Evolutionary conservation across 2,329 filamentous ascomycete genomes (phyloP), one percentile per base, ranked within the genome.

Genomic region (Arthrobotrys megalospora): DNA sequence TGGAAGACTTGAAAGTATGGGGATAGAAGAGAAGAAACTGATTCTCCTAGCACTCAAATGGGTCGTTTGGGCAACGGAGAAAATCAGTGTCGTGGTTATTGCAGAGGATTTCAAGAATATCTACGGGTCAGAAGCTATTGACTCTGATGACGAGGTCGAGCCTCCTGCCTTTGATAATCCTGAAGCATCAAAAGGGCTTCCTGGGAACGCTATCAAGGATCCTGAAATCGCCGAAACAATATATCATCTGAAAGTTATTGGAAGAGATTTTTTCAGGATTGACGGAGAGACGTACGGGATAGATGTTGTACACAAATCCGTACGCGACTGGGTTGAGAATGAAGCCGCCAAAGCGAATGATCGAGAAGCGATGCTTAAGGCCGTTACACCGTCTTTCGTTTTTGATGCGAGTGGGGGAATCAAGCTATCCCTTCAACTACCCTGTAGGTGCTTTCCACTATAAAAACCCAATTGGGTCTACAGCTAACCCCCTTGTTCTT

Each of bases 201-300:
- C 19, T 45, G 12, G n/a, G 38, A 11, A 60, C 41, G n/a, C 32
- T 41, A 38, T 41, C 41, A 38, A 45, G 16, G 50, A 67, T 6
- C 70, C 70, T 4, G 70, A 75, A 24, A 43, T 75, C 14, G 28
- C 48, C 8, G 48, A 75, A 43, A 75, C 70, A 28, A 67, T 67
- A 19, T 65, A 65, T 43, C 70, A 75, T 32, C 34, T 75, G 11
- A 45, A 48, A 11, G 58, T 38, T 14, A 43, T 32, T 16, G 70
- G 70, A 1, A 63, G 70, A 12, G 70, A 75, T 11, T 75, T 75
- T 21, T 75, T 75, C 41, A 66, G 47, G 41, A 45, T 75, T 53
- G 45, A 50, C 28, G 7, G 41, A 28, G 38, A 62, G 36, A 36
- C 47, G 11, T 41, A 41, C 32, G 60, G n/a, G 12, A 63, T 63